Evolutionary conservation across 768 basidiomycete genomes (phyloP).

Genomic region (Amyloporia xantha): DNA sequence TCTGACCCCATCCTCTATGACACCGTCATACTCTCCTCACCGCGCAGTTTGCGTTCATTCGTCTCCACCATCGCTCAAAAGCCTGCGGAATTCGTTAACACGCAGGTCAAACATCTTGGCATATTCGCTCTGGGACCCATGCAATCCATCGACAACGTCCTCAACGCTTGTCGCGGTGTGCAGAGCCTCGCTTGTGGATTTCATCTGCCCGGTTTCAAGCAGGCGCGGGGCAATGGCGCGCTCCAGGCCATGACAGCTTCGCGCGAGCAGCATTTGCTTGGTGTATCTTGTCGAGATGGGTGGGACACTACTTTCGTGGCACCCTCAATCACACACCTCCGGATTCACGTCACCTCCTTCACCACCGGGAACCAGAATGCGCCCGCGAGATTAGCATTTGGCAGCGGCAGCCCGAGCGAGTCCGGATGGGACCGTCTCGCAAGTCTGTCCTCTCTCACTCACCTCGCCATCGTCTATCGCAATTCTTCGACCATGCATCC

Average conservation of each 20-base stretch:
- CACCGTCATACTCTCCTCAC: conserved; percentile 30
- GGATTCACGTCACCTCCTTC: conserved; percentile 26
- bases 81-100: conserved; percentile 18
- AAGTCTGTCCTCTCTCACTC: conserved; percentile 24
- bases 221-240: conserved; percentile 10
- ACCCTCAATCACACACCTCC: conserved; percentile 27
- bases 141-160: conserved; percentile 24
- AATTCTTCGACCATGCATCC: conserved; percentile 11
- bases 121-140: conserved; percentile 31
- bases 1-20: conserved; percentile 31
- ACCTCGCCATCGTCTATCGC: conserved; percentile 26
- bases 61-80: conserved; percentile 21
- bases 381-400: conserved; percentile 12
- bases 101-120: conserved; percentile 27
- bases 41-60: conserved; percentile 26
- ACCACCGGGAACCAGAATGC: conserved; percentile 10
- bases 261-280: conserved; percentile 29
- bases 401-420: conserved; percentile 1
- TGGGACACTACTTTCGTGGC: conserved; percentile 27
- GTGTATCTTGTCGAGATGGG: conserved; percentile 30
- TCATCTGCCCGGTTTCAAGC: conserved; percentile 24
- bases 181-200: conserved; percentile 31
- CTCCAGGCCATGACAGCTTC: conserved; percentile 15
- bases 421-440: conserved; percentile 19
- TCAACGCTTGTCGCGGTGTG: conserved; percentile 26